Conservation (phyloP, 495 filamentous ascomycete species). For the Symbiotaphrina buchneri region DNA sequence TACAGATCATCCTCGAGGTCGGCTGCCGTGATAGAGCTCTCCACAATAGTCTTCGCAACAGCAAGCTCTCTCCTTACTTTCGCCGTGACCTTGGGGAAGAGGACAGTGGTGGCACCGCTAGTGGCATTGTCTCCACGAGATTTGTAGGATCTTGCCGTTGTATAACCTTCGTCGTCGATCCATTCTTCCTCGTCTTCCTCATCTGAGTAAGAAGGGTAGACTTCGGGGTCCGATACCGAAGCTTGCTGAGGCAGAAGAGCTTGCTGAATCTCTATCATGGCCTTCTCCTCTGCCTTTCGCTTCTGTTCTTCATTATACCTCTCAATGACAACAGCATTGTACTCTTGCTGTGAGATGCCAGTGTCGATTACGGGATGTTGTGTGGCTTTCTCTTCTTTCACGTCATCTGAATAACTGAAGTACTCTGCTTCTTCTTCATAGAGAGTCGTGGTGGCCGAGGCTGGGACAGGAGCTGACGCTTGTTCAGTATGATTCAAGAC, state of each 20-base stretch:
- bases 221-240: too few species aligned
- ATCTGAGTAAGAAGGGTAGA: too few species aligned
- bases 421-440: too few species aligned
- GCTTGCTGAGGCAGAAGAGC: not conserved
- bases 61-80: slow-evolving; percentile 43
- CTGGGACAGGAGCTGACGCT: too few species aligned
- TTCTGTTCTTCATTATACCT: too few species aligned
- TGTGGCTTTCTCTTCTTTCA: too few species aligned
- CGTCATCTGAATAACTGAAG: too few species aligned
- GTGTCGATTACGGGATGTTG: too few species aligned
- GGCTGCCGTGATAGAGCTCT: slow-evolving; percentile 28
- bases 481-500: too few species aligned
- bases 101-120: slow-evolving; percentile 40
- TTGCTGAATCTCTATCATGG: not conserved
- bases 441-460: too few species aligned
- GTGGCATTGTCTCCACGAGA: slow-evolving; percentile 69
- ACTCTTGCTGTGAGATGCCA: too few species aligned
- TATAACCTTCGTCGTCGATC: slow-evolving; percentile 66
- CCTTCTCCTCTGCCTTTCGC: not conserved
- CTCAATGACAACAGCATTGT: too few species aligned
- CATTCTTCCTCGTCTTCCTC: slow-evolving; percentile 56
- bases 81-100: slow-evolving; percentile 43
- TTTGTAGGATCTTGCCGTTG: slow-evolving; percentile 47
- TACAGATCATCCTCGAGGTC: slow-evolving; percentile 71
- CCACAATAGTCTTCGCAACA: slow-evolving; percentile 42